These are phyloP conservation scores for Salix caprea DNA, from an alignment of 345 rosid genomes.

Conservation along the genomic window DNA sequence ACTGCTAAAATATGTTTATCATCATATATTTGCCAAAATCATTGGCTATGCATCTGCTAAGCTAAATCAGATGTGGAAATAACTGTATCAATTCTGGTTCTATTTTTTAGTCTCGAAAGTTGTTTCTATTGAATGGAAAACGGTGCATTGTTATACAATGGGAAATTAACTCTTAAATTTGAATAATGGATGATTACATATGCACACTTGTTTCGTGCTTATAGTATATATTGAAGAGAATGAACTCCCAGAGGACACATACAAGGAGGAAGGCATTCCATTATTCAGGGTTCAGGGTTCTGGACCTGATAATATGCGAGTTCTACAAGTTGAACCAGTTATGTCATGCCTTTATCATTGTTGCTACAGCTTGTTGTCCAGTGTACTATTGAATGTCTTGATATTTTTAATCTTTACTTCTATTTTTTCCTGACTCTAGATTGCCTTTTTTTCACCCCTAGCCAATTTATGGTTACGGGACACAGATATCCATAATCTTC, in stretches of 20 bases:
- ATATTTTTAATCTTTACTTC: not conserved
- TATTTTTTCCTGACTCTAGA: not conserved
- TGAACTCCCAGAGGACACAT: too few relatives aligned
- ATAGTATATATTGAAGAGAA: not conserved
- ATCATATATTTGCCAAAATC: not conserved
- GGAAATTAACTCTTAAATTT: not conserved
- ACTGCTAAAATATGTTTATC: not conserved
- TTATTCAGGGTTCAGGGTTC: constrained; percentile 34
- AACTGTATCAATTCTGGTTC: not conserved
- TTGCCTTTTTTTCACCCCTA: not conserved
- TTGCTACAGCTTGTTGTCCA: not conserved
- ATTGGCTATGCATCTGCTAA: not conserved
- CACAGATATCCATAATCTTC: not conserved
- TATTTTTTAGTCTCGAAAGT: not conserved
- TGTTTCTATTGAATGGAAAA: not conserved
- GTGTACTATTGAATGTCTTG: not conserved
- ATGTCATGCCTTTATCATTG: constrained; percentile 24
- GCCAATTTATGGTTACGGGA: not conserved
- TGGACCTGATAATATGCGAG: constrained; percentile 60
- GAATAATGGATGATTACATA: not conserved
- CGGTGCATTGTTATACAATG: not conserved
- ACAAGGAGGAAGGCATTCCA: too few relatives aligned
- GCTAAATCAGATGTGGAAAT: not conserved
- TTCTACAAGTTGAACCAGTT: constrained; percentile 94
- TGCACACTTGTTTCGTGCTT: not conserved